These are phyloP conservation scores for Aegilops umbellulata DNA, from an alignment of 176 grass and related monocot genomes.

Conservation along the genomic window DNA sequence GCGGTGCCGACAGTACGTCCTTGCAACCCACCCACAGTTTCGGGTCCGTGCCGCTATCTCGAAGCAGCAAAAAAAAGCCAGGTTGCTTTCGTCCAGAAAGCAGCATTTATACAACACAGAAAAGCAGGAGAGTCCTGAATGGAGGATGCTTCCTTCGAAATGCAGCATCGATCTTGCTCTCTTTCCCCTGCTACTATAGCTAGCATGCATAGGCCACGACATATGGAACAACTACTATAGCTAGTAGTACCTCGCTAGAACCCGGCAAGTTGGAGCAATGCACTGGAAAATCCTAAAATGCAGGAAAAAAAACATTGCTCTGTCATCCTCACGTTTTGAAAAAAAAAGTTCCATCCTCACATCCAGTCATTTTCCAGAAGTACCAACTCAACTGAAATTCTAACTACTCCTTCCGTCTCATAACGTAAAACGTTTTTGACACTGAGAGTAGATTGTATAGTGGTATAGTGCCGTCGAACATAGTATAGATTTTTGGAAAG, in stretches of 20 bases:
- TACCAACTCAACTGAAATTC: too few relatives aligned
- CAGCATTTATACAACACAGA: slow-evolving; percentile 16
- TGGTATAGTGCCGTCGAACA: too few relatives aligned
- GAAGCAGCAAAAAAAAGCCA: neutral
- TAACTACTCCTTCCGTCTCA: too few relatives aligned
- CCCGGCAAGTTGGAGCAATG: neutral
- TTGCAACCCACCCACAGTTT: slow-evolving; percentile 9
- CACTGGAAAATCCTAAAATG: neutral
- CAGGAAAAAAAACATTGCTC: neutral
- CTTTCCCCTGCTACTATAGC: neutral
- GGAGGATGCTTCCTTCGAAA: slow-evolving; percentile 10
- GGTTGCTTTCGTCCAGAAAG: slow-evolving; percentile 32
- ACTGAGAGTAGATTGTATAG: too few relatives aligned
- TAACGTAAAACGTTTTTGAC: too few relatives aligned
- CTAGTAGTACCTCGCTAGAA: too few relatives aligned
- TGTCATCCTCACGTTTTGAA: too few relatives aligned
- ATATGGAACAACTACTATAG: too few relatives aligned
- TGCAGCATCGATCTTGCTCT: slow-evolving; percentile 3
- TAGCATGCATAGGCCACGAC: too few relatives aligned
- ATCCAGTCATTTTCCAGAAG: neutral
- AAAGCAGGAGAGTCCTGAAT: slow-evolving; percentile 7
- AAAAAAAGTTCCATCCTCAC: too few relatives aligned
- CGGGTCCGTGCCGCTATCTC: neutral
- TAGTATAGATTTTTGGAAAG: too few relatives aligned
- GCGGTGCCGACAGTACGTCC: slow-evolving; percentile 16